Conservation (phyloP, 345 rosid species). For the Syzygium grande region DNA sequence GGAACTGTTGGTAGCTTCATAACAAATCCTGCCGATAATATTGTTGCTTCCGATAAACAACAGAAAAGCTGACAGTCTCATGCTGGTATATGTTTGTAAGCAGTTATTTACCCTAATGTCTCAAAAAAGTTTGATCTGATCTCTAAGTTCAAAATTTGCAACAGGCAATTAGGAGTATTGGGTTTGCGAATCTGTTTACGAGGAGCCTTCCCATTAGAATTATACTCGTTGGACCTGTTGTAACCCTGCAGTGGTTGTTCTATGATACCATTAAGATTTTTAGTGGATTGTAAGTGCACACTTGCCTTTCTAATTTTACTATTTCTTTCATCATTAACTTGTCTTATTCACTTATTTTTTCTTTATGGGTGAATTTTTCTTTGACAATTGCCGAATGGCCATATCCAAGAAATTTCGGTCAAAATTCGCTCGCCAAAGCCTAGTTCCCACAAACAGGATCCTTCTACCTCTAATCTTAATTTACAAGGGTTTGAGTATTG, state of each 20-base stretch:
- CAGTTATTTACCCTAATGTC: neutral
- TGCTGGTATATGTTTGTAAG: conserved; percentile 24
- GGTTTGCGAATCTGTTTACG: conserved; percentile 39
- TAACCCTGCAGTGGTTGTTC: conserved; percentile 57
- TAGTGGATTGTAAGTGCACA: conserved; percentile 48
- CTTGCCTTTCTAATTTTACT: neutral
- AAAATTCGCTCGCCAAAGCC: too few relatives aligned
- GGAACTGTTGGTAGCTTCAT: conserved; percentile 41
- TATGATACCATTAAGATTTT: conserved; percentile 51
- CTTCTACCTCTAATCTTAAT: neutral
- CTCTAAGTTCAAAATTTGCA: neutral
- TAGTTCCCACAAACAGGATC: neutral
- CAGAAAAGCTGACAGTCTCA: conserved; percentile 34
- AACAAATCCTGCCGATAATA: conserved; percentile 54
- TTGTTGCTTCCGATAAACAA: conserved; percentile 50
- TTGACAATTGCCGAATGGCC: neutral
- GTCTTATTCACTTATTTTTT: neutral
- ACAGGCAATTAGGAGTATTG: conserved; percentile 55
- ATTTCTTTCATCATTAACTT: neutral
- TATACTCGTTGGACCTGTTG: conserved; percentile 46
- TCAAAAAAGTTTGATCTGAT: neutral
- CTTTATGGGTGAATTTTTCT: neutral
- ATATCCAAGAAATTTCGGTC: too few relatives aligned
- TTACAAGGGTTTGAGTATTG: neutral
- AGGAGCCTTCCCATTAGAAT: conserved; percentile 64